These are phyloP conservation scores for Linaria vulgaris DNA, from an alignment of 257 asterid genomes.

Conservation along the genomic window DNA sequence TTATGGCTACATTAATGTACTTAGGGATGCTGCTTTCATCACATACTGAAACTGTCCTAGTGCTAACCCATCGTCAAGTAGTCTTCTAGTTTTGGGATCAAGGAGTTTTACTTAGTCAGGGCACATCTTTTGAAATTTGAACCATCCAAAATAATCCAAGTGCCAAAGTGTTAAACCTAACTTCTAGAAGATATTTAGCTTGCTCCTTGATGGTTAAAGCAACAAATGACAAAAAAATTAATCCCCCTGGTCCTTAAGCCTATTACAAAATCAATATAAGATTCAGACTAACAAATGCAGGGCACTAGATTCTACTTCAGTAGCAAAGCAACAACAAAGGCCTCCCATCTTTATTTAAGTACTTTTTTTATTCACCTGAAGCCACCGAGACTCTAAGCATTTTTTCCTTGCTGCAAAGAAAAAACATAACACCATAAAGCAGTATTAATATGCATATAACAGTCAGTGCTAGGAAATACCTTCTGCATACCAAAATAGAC, in stretches of 20 bases:
- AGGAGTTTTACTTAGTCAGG: no score
- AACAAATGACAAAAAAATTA: background rate
- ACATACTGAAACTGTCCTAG: no score
- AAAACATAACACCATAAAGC: constrained; percentile 16
- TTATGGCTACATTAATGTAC: no score
- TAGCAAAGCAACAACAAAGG: constrained; percentile 76
- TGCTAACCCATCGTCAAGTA: no score
- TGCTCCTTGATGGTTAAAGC: background rate
- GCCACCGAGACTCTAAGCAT: constrained; percentile 29
- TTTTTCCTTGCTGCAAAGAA: background rate
- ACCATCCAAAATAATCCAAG: no score
- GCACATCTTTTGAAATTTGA: no score
- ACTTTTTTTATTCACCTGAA: constrained; percentile 39
- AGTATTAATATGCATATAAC: background rate
- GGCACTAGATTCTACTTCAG: constrained; percentile 38
- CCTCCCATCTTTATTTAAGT: constrained; percentile 59
- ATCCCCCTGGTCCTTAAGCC: background rate
- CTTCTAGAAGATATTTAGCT: background rate
- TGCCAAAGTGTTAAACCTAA: no score
- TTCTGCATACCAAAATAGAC: no score
- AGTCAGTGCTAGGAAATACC: no score
- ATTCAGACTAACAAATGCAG: constrained; percentile 8
- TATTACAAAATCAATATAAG: background rate
- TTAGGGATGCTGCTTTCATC: background rate
- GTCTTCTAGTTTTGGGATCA: no score